Base-by-base conservation (phyloP, 2,329 filamentous ascomycete genomes). In the Chaetomium olivaceum region DNA sequence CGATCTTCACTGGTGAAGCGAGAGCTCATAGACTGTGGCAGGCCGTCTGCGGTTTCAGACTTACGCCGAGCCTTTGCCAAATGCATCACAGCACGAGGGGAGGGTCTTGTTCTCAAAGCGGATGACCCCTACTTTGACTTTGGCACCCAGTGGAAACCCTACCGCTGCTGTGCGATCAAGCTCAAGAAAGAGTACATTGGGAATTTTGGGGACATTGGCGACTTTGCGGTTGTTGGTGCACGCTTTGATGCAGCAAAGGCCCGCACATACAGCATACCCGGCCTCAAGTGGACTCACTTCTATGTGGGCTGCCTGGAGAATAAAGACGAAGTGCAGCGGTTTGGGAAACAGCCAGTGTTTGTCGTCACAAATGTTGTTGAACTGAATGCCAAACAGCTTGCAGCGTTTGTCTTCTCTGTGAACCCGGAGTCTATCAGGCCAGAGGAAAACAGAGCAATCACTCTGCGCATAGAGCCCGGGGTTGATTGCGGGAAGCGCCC, bases 101-200 rank as follows among this genome's bases (percentile, higher is more conserved):
- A 97, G 78, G 93, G 93, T 0, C 81, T 95, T 19, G 88, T 97
- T 0, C 76, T 97, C 58, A 97, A 96, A 76, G 87, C 90, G 0
- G 88, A 92, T 66, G 87, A 90, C 27, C 87, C 92, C 0, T 97
- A 96, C 73, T 91, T 96, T 68, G 80, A 86, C 63, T 85, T 83
- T 69, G 73, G 68, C 33, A 72, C 72, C 54, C 71, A 69, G 55
- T 71, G 71, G 51, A 70, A 77, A 71, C 68, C 81, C 33, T 80
- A 79, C 65, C 73, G 76, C 2, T 80, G 80, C 16, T 81, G 79
- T 64, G 90, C 87, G 74, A 91, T 97, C 73, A 97, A 97, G 77
- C 77, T 97, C 51, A 97, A 97, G 76, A 92, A 92, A 72, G 91
- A 95, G 73, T 96, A 96, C 72, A 85, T 96, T 46, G 82, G 84